Evolutionary conservation across 257 asterid species (phyloP), one percentile per base, ranked within the genome.

Genomic region (Anisodus acutangulus): DNA sequence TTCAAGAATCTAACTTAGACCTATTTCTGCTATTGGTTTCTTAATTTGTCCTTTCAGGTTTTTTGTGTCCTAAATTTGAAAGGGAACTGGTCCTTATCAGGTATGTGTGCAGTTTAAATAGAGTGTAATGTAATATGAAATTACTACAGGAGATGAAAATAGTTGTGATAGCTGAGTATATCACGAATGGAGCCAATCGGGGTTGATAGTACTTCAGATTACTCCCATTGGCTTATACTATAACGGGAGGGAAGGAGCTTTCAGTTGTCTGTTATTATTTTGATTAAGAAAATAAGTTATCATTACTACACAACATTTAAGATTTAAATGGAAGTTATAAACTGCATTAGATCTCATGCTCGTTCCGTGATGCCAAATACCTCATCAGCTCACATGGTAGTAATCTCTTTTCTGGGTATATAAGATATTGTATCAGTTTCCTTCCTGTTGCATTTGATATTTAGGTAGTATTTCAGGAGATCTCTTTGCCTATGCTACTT

Each of bases 21-120:
- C 57, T 47, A 47, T 45, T 72, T 72, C 59, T 72, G 12, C 47
- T 47, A 47, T 49, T 22, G 81, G 19, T 74, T 72, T 74, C 81
- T 49, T 74, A 22, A 12, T 72, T 72, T 2, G 60, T 72, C 11
- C 43, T 74, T 49, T 7, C 58, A 74, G 62, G 22, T 47, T 10
- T 45, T 49, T 49, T 22, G 9, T 45, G 37, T 19, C 41, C 41
- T 72, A 47, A n/a, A 47, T 72, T 41, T 72, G 41, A 45, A 72
- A 22, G 16, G 26, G 35, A 72, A 72, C 80, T 47, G 41, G 59
- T 45, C 5, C 41, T 72, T 72, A 72, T 19, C 47, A n/a, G 59
- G 80, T 17, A 43, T 43, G 43, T 70, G 16, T 41, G 8, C 37
- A 60, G 68, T 60, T 60, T 60, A 60, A 60, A 19, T 62, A n/a